Base-by-base conservation (phyloP, 2,329 filamentous ascomycete genomes). In the Raffaelea deltoideospora region DNA sequence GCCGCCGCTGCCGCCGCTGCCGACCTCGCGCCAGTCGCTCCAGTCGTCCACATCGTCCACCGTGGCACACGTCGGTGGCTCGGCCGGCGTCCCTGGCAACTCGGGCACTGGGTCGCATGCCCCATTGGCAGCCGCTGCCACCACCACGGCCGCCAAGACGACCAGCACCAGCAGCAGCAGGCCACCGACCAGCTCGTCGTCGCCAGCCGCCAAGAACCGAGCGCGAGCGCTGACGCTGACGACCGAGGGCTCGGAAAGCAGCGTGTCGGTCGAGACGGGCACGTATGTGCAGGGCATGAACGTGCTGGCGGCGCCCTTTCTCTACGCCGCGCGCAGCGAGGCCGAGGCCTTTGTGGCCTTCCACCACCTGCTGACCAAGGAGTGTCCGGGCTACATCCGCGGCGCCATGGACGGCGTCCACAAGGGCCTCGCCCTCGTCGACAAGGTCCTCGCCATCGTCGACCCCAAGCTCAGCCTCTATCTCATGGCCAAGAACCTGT, bases 281-380 rank as follows among this genome's bases (percentile, higher is more conserved):
- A 87, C 83, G 29, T 98, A 98, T 50, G 88, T 98, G 3, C 90
- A 98, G 58, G 90, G 90, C 46, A 96, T 98, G 88, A 98, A 98
- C 53, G 90, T 98, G 29, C 72, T 98, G 14, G 88, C 87, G 10
- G 90, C 90, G 1, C 90, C 90, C 0, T 95, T 98, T 52, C 67
- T 98, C 32, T 98, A 98, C 55, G 86, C 85, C 5, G 87, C 90
- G 2, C 78, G 86, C 40, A 94, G 85, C 54, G 90, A 98, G 60
- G 80, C 87, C 7, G 87, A 98, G 59, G 90, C 90, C 3, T 98
- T 93, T 49, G 79, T 84, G 5, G 79, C 86, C 2, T 95, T 98
- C 50, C 77, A 93, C 53, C 77, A 76, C 31, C 79, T 95, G 44
- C 75, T 98, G 44, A 92, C 85, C 2, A 67, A 71, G 38, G 88